Percentiles rank a stretch among this genome's conserved stretches.
Evolutionary conservation across 345 rosid species (phyloP).

Genomic region (Melaleuca quinquenervia): DNA sequence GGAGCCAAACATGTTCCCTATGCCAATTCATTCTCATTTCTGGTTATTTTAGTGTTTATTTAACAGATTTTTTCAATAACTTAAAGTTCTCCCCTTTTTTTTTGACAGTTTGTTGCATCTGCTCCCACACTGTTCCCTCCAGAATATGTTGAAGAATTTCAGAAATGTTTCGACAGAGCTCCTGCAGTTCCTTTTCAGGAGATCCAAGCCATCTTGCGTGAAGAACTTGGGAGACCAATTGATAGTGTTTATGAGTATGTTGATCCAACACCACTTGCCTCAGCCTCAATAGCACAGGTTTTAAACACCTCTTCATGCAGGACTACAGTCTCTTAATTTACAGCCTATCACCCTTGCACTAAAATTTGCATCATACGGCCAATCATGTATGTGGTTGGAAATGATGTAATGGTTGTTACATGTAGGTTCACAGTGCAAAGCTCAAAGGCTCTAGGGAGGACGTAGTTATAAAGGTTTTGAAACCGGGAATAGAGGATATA

Average conservation of each 20-base stretch:
- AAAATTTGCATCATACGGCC: neutral
- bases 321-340: neutral
- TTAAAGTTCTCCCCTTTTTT: neutral
- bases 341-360: neutral
- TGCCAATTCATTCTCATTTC: neutral
- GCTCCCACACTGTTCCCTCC: conserved; percentile 90
- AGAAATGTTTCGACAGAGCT: conserved; percentile 87
- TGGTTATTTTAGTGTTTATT: neutral
- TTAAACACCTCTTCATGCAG: neutral
- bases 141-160: conserved; percentile 83
- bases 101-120: conserved; percentile 74
- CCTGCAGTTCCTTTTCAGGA: conserved; percentile 75
- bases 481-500: conserved; percentile 88
- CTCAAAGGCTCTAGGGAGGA: conserved; percentile 80
- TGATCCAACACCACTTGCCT: conserved; percentile 86
- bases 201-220: conserved; percentile 60
- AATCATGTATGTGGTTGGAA: neutral
- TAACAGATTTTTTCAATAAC: neutral
- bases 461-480: conserved; percentile 88
- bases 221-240: conserved; percentile 83
- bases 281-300: conserved; percentile 97
- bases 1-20: neutral
- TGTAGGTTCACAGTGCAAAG: conserved; percentile 89
- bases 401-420: neutral
- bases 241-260: conserved; percentile 75